Evolutionary conservation across 306 rosid genomes (phyloP).

Genomic region (Herpetospermum pedunculosum): DNA sequence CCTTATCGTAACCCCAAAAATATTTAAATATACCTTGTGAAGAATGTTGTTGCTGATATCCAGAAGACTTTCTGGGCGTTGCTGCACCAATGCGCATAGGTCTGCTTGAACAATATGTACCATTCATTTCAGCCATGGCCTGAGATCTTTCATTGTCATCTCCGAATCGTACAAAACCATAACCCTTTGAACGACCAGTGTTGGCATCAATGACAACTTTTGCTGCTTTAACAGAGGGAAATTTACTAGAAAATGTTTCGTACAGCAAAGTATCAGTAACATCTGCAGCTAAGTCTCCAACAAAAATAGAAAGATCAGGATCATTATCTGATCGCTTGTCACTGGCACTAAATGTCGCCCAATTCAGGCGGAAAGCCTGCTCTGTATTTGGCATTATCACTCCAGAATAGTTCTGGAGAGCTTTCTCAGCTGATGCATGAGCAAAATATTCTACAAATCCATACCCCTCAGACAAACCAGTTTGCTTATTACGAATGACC

Average conservation of each 20-base stretch:
- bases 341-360: constrained; percentile 88
- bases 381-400: constrained; percentile 75
- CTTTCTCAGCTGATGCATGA: constrained; percentile 73
- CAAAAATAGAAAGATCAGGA: constrained; percentile 88
- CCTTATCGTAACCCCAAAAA: not conserved
- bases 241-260: constrained; percentile 64
- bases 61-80: constrained; percentile 88
- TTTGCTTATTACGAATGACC: constrained; percentile 89
- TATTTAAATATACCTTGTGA: constrained; percentile 36
- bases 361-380: constrained; percentile 82
- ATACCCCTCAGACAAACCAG: constrained; percentile 79
- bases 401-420: constrained; percentile 54
- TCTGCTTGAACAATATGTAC: constrained; percentile 80
- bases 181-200: constrained; percentile 94
- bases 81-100: constrained; percentile 96
- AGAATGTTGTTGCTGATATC: constrained; percentile 46
- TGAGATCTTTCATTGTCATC: constrained; percentile 75
- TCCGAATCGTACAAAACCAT: constrained; percentile 95
- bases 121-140: constrained; percentile 86
- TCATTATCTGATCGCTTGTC: constrained; percentile 80
- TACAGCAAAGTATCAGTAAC: constrained; percentile 73
- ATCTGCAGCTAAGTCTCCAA: constrained; percentile 93
- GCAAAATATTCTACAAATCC: constrained; percentile 84
- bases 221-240: constrained; percentile 84
- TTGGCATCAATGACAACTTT: constrained; percentile 94